Evolutionary conservation across 768 basidiomycete species (phyloP).

Genomic region (Leucosporidium creatinivorum): DNA sequence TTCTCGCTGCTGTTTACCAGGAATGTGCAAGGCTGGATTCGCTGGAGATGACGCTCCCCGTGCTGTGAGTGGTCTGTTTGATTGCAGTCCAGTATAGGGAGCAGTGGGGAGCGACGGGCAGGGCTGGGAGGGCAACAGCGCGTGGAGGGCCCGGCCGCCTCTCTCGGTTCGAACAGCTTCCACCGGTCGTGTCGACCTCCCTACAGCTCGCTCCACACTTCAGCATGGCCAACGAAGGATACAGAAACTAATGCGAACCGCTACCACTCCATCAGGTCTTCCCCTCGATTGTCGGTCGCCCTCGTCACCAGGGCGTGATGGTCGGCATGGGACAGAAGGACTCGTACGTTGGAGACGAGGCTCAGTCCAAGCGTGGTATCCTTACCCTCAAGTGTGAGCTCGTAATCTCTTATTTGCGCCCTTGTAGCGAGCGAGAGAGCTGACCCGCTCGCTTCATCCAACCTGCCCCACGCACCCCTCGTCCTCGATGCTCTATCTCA

Average conservation of each 20-base stretch:
- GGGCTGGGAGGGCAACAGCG: neutral
- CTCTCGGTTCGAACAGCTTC: neutral
- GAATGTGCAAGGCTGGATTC: slow-evolving; percentile 42
- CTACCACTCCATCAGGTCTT: slow-evolving; percentile 38
- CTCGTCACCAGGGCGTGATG: slow-evolving; percentile 92
- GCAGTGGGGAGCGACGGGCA: neutral
- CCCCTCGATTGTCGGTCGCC: slow-evolving; percentile 81
- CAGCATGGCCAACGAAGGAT: neutral
- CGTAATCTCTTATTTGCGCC: neutral
- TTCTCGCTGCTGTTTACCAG: neutral
- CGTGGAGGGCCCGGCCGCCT: neutral
- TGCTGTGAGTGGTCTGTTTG: slow-evolving; percentile 56
- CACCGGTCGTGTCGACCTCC: slow-evolving; percentile 7
- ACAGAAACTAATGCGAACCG: neutral
- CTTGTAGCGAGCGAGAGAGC: neutral
- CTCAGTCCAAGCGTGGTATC: slow-evolving; percentile 91
- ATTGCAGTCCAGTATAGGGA: neutral
- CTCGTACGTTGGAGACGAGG: slow-evolving; percentile 90
- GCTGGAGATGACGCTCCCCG: slow-evolving; percentile 81
- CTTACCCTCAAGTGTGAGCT: slow-evolving; percentile 60
- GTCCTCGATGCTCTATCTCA: slow-evolving; percentile 49
- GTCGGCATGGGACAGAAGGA: slow-evolving; percentile 96
- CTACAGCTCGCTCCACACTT: neutral
- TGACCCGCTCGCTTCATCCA: neutral
- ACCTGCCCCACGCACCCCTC: slow-evolving; percentile 4